A percentile compares a stretch with the other conserved stretches of the same genome.
Conservation (phyloP, 2,329 filamentous ascomycete genomes). For the Teratosphaeria epicoccoides region DNA sequence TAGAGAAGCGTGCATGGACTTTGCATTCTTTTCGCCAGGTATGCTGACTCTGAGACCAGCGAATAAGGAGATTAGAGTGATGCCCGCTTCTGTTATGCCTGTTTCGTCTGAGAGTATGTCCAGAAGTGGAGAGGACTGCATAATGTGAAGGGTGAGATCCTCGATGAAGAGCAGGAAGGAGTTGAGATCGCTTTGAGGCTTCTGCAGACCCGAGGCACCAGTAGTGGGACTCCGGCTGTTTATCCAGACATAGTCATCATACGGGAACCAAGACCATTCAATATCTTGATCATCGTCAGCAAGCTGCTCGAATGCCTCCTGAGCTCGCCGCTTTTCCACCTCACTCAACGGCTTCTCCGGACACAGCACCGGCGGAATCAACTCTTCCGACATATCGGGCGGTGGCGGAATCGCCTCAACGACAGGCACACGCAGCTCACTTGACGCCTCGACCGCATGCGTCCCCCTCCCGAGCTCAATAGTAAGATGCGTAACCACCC, state of each 20-base stretch:
- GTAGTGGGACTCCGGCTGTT: conserved; percentile 36
- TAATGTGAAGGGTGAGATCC: conserved; percentile 14
- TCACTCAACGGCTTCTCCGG: conserved; percentile 15
- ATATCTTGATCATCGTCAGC: conserved; percentile 35
- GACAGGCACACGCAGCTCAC: conserved; percentile 34
- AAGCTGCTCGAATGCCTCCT: conserved; percentile 29
- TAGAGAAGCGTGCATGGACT: no score
- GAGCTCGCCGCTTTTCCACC: conserved; percentile 26
- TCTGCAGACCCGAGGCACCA: conserved; percentile 11
- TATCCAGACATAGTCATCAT: conserved; percentile 36
- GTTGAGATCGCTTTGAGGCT: conserved; percentile 27
- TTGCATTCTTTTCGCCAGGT: no score
- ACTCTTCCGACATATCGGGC: conserved; percentile 2
- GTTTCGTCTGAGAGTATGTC: conserved; percentile 25
- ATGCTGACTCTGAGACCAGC: conserved; percentile 36
- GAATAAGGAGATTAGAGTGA: conserved; percentile 15
- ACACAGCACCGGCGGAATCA: conserved; percentile 28
- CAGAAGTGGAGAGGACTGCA: conserved; percentile 18
- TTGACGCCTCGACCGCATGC: conserved; percentile 37
- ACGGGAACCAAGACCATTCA: conserved; percentile 45
- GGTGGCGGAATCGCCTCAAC: conserved; percentile 36
- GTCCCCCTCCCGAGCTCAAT: conserved; percentile 34
- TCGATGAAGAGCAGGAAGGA: conserved; percentile 33
- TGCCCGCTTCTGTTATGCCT: conserved; percentile 17
- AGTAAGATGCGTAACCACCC: no score